Conservation (phyloP, 139 green algal species). For the Deuterostichococcus epilithicus region DNA sequence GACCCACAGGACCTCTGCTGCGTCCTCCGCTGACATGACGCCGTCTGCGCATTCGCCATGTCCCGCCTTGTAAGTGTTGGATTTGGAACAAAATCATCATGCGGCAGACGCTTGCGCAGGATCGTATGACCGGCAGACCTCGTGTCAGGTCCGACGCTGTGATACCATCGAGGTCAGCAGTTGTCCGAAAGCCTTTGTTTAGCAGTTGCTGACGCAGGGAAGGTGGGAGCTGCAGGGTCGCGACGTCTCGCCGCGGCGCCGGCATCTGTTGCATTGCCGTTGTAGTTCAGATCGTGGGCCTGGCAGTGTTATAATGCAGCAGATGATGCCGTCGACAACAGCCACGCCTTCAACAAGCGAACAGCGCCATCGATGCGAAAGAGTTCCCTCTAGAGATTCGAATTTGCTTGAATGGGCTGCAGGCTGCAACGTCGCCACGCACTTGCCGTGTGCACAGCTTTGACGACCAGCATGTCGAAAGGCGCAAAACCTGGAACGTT, state of each 20-base stretch:
- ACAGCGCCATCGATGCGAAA: no score
- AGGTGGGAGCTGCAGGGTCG: conserved; percentile 22
- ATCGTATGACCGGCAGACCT: conserved; percentile 16
- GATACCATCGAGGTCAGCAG: conserved; percentile 25
- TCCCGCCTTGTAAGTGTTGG: background rate
- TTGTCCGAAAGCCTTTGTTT: conserved; percentile 28
- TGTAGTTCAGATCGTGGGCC: no score
- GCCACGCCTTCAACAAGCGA: no score
- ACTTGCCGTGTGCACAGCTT: no score
- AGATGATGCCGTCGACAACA: no score
- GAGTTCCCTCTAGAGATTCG: no score
- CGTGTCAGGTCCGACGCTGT: conserved; percentile 29
- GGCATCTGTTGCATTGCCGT: no score
- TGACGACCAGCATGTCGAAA: no score
- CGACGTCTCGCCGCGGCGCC: conserved; percentile 8
- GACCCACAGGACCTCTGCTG: conserved; percentile 31
- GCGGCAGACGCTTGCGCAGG: background rate
- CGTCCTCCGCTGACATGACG: background rate
- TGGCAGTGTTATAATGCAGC: no score
- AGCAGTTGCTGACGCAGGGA: conserved; percentile 32
- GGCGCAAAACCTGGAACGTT: no score
- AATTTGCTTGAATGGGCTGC: no score
- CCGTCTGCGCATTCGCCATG: background rate
- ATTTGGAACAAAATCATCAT: background rate
- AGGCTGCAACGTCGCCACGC: no score